Evolutionary conservation across 345 rosid genomes (phyloP).

Genomic region (Mallotus nudiflorus): DNA sequence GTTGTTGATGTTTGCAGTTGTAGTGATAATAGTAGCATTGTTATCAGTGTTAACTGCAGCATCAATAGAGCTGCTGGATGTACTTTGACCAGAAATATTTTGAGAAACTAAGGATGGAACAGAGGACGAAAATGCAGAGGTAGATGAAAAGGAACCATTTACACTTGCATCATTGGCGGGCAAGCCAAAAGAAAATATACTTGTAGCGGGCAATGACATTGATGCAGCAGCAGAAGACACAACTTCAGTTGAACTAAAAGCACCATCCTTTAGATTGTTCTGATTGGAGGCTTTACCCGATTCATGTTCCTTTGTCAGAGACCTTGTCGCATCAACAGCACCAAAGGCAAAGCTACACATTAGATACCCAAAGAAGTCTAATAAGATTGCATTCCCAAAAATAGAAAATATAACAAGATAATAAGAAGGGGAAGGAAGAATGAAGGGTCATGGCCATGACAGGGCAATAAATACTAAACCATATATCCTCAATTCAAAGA

Average conservation of each 20-base stretch:
- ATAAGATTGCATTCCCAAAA: background rate
- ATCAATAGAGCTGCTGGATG: slow-evolving; percentile 25
- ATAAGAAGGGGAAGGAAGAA: background rate
- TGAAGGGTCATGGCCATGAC: background rate
- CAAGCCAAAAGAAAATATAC: slow-evolving; percentile 43
- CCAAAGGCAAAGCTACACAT: slow-evolving; percentile 48
- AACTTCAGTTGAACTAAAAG: slow-evolving; percentile 25
- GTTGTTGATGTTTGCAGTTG: slow-evolving; percentile 22
- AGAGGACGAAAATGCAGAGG: slow-evolving; percentile 31
- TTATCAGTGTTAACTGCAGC: slow-evolving; percentile 16
- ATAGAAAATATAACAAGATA: background rate
- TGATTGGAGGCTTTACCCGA: slow-evolving; percentile 34
- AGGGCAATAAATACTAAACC: background rate
- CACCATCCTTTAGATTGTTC: slow-evolving; percentile 31
- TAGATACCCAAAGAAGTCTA: slow-evolving; percentile 1
- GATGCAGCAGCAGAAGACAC: slow-evolving; percentile 40
- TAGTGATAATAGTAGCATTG: slow-evolving; percentile 25
- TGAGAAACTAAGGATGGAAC: slow-evolving; percentile 27
- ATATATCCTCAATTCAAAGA: too few species aligned
- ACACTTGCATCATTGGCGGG: slow-evolving; percentile 30
- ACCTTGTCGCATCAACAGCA: slow-evolving; percentile 36
- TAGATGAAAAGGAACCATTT: slow-evolving; percentile 45
- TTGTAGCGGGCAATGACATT: slow-evolving; percentile 38
- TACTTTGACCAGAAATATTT: slow-evolving; percentile 35
- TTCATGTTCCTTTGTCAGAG: slow-evolving; percentile 38